Evolutionary conservation across 2,329 filamentous ascomycete species (phyloP).

Genomic region (Echinosphaeria canescens): DNA sequence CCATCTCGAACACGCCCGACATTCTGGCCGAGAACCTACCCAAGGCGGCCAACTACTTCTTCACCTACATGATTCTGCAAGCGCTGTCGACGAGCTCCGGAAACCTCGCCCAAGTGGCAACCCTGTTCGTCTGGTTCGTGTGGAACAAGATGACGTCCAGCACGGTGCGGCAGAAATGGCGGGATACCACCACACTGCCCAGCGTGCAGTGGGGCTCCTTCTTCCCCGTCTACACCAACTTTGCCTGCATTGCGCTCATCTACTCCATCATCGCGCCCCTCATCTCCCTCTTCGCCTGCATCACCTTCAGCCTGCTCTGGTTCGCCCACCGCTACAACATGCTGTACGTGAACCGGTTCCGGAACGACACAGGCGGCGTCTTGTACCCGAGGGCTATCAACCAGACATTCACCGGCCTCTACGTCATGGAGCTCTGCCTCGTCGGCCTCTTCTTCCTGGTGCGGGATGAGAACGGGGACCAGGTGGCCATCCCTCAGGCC

Average conservation of each 20-base stretch:
- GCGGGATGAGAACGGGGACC: conserved; percentile 25
- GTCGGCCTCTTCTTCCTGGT: conserved; percentile 80
- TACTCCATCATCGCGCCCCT: conserved; percentile 80
- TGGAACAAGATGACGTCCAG: conserved; percentile 64
- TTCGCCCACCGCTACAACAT: conserved; percentile 93
- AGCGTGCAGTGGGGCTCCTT: conserved; percentile 78
- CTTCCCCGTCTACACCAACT: conserved; percentile 93
- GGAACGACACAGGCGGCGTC: conserved; percentile 77
- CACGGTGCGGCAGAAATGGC: conserved; percentile 67
- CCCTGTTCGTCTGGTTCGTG: conserved; percentile 62
- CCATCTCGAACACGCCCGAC: conserved; percentile 45
- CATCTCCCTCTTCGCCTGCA: conserved; percentile 79
- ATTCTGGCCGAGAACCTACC: conserved; percentile 64
- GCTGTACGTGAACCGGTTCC: conserved; percentile 81
- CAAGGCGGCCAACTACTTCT: conserved; percentile 86
- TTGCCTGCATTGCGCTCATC: conserved; percentile 78
- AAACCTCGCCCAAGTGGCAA: conserved; percentile 66
- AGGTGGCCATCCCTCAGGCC: conserved; percentile 52
- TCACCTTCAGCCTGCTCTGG: conserved; percentile 86
- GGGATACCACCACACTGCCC: conserved; percentile 56
- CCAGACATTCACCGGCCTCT: conserved; percentile 84
- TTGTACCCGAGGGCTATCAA: conserved; percentile 87
- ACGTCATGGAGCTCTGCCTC: conserved; percentile 82
- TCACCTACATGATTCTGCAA: conserved; percentile 94
- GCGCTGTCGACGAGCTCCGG: conserved; percentile 79